Conservation (phyloP, 352 stramenopile genomes). For the Pythium graminicola region DNA sequence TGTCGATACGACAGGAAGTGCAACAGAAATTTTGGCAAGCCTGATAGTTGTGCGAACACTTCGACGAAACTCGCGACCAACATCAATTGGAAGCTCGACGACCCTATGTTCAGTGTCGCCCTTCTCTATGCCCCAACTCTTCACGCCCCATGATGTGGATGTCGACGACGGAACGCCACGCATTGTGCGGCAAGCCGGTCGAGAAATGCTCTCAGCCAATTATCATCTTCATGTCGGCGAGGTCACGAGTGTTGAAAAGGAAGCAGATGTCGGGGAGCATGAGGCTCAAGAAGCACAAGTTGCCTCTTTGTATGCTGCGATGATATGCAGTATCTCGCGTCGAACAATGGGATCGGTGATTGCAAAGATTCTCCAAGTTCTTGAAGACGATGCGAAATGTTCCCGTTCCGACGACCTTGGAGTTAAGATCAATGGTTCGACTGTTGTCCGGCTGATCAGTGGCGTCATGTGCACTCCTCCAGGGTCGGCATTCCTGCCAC, state of each 20-base stretch:
- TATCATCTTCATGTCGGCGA: slow-evolving; percentile 7
- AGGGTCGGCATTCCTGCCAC: slow-evolving; percentile 63
- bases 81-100: slow-evolving; percentile 27
- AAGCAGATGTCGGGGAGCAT: slow-evolving; percentile 42
- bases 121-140: slow-evolving; percentile 30
- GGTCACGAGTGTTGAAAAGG: slow-evolving; percentile 43
- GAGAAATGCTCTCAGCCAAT: not conserved
- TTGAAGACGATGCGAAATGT: slow-evolving; percentile 78
- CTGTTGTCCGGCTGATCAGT: slow-evolving; percentile 60
- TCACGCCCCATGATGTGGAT: not conserved
- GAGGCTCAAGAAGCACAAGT: slow-evolving; percentile 62
- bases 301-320: slow-evolving; percentile 76
- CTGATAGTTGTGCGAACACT: slow-evolving; percentile 70
- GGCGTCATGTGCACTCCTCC: slow-evolving; percentile 68
- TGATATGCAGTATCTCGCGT: slow-evolving; percentile 71
- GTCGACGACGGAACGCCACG: not conserved
- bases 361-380: slow-evolving; percentile 67
- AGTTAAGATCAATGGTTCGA: slow-evolving; percentile 61
- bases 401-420: slow-evolving; percentile 38
- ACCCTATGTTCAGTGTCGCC: slow-evolving; percentile 43
- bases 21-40: slow-evolving; percentile 72
- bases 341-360: slow-evolving; percentile 78
- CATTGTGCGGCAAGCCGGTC: not conserved
- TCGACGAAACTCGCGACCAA: slow-evolving; percentile 47
- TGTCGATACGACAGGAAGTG: slow-evolving; percentile 63